These are phyloP conservation scores for Suhomyces chickasaworum DNA, from an alignment of 1,139 yeast species.

Conservation along the genomic window DNA sequence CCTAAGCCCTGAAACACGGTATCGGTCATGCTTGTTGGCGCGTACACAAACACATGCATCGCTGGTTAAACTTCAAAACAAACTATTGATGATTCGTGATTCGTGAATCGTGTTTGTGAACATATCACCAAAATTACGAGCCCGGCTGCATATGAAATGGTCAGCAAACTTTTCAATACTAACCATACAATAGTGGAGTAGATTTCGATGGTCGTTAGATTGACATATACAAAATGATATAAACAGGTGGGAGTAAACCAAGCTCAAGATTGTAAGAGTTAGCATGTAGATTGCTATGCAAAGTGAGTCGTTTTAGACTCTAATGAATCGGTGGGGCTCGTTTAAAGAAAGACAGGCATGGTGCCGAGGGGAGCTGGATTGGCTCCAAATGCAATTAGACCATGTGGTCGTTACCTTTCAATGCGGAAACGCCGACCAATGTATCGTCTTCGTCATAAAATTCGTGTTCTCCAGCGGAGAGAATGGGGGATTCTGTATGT, in stretches of 20 bases:
- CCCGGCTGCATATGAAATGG: slow-evolving; percentile 1
- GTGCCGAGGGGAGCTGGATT: slow-evolving; percentile 2
- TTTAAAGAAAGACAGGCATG: background rate
- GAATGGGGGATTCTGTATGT: background rate
- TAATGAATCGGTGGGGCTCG: background rate
- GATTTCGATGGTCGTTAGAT: slow-evolving; percentile 1
- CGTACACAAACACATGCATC: background rate
- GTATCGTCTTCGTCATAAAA: slow-evolving; percentile 13
- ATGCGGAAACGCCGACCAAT: slow-evolving; percentile 6
- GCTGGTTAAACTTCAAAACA: background rate
- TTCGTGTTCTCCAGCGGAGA: slow-evolving; percentile 10
- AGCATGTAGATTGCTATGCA: slow-evolving; percentile 3
- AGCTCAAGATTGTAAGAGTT: slow-evolving; percentile 4
- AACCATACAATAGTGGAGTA: background rate
- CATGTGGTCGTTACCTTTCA: slow-evolving; percentile 11
- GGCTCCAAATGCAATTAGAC: slow-evolving; percentile 12
- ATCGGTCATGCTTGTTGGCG: background rate
- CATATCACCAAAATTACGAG: too few species aligned
- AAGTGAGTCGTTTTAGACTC: background rate
- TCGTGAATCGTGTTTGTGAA: background rate
- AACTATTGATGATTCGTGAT: background rate
- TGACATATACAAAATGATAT: slow-evolving; percentile 6
- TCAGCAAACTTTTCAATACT: background rate
- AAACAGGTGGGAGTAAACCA: slow-evolving; percentile 4
- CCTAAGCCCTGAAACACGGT: background rate